Conservation (phyloP, 768 basidiomycete species). For the Rhodotorula kratochvilovae region DNA sequence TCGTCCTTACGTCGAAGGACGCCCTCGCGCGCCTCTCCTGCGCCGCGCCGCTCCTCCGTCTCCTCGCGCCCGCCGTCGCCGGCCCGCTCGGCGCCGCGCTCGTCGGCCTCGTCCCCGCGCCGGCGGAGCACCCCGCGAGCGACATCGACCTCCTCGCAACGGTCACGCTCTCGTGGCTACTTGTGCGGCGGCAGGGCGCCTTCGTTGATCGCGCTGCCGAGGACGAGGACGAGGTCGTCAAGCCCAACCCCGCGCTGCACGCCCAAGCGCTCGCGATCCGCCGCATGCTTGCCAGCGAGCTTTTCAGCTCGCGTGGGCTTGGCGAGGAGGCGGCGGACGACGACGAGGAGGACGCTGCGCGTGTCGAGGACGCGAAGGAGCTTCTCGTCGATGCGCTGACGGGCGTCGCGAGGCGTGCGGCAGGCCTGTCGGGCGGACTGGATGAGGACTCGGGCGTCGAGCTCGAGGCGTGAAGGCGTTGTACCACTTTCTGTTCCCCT, state of each 20-base stretch:
- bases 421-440: not conserved
- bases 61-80: conserved; percentile 16
- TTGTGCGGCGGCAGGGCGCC: conserved; percentile 11
- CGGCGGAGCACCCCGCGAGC: not conserved
- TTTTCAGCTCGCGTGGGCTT: conserved; percentile 7
- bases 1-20: conserved; percentile 5
- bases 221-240: not conserved
- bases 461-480: not conserved
- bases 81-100: not conserved
- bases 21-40: conserved; percentile 14
- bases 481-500: not conserved
- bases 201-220: not conserved
- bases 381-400: conserved; percentile 12
- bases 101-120: not conserved
- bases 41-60: conserved; percentile 15
- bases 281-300: conserved; percentile 11
- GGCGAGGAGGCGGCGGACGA: not conserved
- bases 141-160: conserved; percentile 29
- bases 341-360: not conserved
- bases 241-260: conserved; percentile 16
- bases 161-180: conserved; percentile 21
- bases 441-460: conserved; percentile 22
- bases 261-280: conserved; percentile 18
- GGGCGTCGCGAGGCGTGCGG: conserved; percentile 1
- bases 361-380: conserved; percentile 15